These are phyloP conservation scores for Macrophomina pseudophaseolina DNA, from an alignment of 2,329 filamentous ascomycete genomes.

Conservation along the genomic window DNA sequence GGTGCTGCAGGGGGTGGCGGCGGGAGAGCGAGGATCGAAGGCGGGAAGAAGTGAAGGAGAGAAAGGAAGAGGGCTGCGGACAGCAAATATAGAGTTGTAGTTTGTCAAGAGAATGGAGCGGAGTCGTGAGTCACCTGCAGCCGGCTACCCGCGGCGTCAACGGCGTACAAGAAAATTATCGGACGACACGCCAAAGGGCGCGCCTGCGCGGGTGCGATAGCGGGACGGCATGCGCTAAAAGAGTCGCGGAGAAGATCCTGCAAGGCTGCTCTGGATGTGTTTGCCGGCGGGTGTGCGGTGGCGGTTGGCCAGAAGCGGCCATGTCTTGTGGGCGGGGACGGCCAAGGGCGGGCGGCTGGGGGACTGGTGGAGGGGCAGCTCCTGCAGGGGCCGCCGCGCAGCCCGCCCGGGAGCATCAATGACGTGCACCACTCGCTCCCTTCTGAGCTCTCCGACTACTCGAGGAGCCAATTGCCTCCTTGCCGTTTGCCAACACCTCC, in stretches of 20 bases:
- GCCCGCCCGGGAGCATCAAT: constrained; percentile 5
- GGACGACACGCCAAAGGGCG: constrained; percentile 17
- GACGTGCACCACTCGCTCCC: constrained; percentile 13
- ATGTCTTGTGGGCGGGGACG: constrained; percentile 4
- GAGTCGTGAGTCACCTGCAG: constrained; percentile 22
- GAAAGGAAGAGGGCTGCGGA: background rate
- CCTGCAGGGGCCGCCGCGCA: constrained; percentile 13
- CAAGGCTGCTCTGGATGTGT: background rate
- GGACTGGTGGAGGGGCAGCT: background rate
- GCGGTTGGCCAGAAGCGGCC: background rate
- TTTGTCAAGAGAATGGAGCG: constrained; percentile 1
- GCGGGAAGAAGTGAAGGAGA: background rate
- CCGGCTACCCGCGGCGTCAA: constrained; percentile 20
- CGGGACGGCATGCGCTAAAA: constrained; percentile 9
- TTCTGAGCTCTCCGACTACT: background rate
- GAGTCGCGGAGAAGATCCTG: constrained; percentile 16
- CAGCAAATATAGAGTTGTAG: background rate
- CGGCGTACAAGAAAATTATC: constrained; percentile 12
- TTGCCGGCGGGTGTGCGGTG: background rate
- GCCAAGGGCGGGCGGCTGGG: constrained; percentile 6
- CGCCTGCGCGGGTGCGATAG: constrained; percentile 6
- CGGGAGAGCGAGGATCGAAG: background rate
- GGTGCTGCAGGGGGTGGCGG: constrained; percentile 5
- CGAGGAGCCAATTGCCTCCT: background rate
- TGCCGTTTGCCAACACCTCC: background rate